Evolutionary conservation across 192 early-diverging fungal genomes (phyloP), one percentile per base, ranked within the genome.

Genomic region (Gamsiella multidivaricata): DNA sequence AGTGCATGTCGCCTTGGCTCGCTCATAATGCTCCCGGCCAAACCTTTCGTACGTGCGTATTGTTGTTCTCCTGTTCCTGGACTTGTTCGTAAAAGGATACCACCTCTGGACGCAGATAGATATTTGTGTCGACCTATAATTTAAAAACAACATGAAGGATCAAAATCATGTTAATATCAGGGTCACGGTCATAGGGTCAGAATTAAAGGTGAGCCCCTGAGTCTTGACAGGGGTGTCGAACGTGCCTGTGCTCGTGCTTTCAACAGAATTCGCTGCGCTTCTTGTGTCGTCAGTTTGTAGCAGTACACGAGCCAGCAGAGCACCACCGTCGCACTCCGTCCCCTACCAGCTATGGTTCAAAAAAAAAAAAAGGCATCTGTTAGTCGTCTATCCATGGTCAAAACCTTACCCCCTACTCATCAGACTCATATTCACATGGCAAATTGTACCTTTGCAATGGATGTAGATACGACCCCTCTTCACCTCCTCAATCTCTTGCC

Each of bases 371-470:
- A 25, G 22, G 34, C 25, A 25, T 36, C 10, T 20, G n/a, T 55
- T 36, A 6, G 31, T 20, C 23, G 1, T 45, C 1, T 20, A 23
- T 61, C 46, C 29, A 22, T 55, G 54, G 3, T 29, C 25, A 26
- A 52, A 2, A 46, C 10, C 10, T n/a, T 18, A 43, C 42, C 4
- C 23, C 42, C 2, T 3, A 45, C 8, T 25, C 5, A 33, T 50
- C 18, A 26, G 58, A 42, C 12, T 15, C 12, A 9, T 39, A 9
- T 39, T 39, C 12, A 5, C 37, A 12, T 12, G 22, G 3, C 23
- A 29, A 2, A 15, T 47, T 43, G 3, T 60, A 84, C 83, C 83
- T 83, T 85, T 85, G 39, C 84, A 85, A 26, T 85, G 84, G 5
- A 85, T 17, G 43, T 85, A 85, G 4, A 83, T 42, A 0, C 12